Evolutionary conservation across 176 grass and related monocot genomes (phyloP).

Genomic region (Guadua angustifolia): DNA sequence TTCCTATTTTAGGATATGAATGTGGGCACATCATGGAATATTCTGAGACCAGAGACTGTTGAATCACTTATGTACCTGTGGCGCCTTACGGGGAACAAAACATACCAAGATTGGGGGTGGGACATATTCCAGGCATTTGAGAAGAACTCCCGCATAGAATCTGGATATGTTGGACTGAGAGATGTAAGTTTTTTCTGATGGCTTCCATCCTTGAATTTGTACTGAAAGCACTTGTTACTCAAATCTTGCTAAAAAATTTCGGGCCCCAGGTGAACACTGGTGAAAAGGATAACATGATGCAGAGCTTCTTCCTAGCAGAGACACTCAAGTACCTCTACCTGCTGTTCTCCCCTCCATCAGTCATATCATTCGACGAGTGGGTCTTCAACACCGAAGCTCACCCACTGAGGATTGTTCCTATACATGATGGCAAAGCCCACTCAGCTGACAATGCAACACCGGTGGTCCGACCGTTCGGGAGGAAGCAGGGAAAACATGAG

Average conservation of each 20-base stretch:
- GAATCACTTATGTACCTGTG: slow-evolving; percentile 97
- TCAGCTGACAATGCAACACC: slow-evolving; percentile 30
- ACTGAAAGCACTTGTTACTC: not conserved
- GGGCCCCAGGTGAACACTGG: slow-evolving; percentile 78
- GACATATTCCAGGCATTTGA: slow-evolving; percentile 99
- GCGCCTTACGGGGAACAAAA: slow-evolving; percentile 94
- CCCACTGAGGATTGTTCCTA: slow-evolving; percentile 77
- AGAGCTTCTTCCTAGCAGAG: slow-evolving; percentile 97
- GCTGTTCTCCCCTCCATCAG: slow-evolving; percentile 89
- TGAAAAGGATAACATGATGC: slow-evolving; percentile 95
- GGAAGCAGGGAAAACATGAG: slow-evolving; percentile 73
- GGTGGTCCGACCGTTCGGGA: slow-evolving; percentile 57
- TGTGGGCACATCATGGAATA: slow-evolving; percentile 99
- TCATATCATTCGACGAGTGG: slow-evolving; percentile 93
- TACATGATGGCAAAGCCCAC: slow-evolving; percentile 39
- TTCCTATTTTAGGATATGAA: slow-evolving; percentile 72
- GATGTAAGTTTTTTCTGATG: slow-evolving; percentile 65
- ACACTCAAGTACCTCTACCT: slow-evolving; percentile 97
- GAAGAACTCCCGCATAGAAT: slow-evolving; percentile 88
- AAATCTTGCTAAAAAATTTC: slow-evolving; percentile 31
- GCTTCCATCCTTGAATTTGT: slow-evolving; percentile 18
- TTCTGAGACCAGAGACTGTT: slow-evolving; percentile 94
- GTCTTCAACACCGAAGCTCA: slow-evolving; percentile 99
- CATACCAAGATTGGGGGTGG: slow-evolving; percentile 99
- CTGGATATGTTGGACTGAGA: slow-evolving; percentile 91